These are phyloP conservation scores for Achlya hypogyna DNA, from an alignment of 352 stramenopile genomes.

Conservation along the genomic window DNA sequence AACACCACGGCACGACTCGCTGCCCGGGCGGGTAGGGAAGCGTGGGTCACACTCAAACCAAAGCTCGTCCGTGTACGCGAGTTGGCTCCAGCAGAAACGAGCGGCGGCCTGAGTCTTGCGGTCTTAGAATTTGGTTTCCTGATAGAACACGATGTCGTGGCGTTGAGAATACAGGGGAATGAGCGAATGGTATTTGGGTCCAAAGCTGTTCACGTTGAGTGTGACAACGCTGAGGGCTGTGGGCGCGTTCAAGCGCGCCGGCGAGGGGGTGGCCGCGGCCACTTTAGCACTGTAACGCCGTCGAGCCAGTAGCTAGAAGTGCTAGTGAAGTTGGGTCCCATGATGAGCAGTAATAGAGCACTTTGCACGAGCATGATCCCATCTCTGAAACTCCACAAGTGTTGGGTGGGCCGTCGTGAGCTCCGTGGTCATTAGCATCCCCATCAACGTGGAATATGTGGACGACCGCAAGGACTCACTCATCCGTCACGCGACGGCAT, in stretches of 20 bases:
- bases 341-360: too few relatives aligned
- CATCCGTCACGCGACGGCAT: background rate
- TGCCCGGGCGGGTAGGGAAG: background rate
- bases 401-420: background rate
- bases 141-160: background rate
- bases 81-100: background rate
- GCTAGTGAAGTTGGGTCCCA: too few relatives aligned
- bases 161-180: background rate
- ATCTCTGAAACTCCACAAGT: background rate
- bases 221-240: too few relatives aligned
- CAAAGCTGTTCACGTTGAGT: background rate
- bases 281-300: too few relatives aligned
- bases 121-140: background rate
- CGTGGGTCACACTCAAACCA: background rate
- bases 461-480: conserved; percentile 1
- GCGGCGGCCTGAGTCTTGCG: background rate
- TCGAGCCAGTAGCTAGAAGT: too few relatives aligned
- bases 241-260: too few relatives aligned
- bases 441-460: conserved; percentile 3
- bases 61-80: background rate
- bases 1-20: background rate
- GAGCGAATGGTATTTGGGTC: background rate
- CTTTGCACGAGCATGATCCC: too few relatives aligned
- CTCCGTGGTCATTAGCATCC: background rate
- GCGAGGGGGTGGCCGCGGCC: too few relatives aligned